Evolutionary conservation across 805 yeast species (phyloP).

Genomic region (Candida sphagnicola): DNA sequence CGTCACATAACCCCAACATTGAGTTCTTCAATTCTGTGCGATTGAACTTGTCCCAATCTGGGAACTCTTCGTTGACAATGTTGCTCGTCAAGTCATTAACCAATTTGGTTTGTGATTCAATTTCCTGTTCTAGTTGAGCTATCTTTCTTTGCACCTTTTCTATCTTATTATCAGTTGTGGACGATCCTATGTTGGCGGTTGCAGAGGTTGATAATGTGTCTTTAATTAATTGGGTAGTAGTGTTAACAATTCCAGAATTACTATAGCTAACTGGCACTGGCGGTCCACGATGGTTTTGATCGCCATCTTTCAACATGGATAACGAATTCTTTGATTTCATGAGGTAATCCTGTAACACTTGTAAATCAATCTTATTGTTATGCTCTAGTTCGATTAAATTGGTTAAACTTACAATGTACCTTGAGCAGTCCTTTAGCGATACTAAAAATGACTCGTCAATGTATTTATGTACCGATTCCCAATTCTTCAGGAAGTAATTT

Average conservation of each 20-base stretch:
- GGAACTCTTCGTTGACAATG: slow-evolving; percentile 48
- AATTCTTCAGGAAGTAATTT: slow-evolving; percentile 33
- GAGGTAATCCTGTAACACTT: slow-evolving; percentile 77
- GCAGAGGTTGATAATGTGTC: slow-evolving; percentile 51
- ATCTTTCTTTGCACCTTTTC: slow-evolving; percentile 40
- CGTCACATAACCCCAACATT: slow-evolving; percentile 68
- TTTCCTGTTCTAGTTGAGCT: slow-evolving; percentile 42
- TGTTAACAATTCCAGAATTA: slow-evolving; percentile 32
- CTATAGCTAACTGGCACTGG: slow-evolving; percentile 27
- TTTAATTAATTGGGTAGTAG: slow-evolving; percentile 42
- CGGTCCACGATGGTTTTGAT: slow-evolving; percentile 18
- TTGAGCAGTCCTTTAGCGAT: slow-evolving; percentile 81
- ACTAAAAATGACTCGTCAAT: slow-evolving; percentile 80
- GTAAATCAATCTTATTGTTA: slow-evolving; percentile 87
- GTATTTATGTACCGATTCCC: slow-evolving; percentile 39
- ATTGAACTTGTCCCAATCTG: slow-evolving; percentile 75
- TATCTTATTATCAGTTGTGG: slow-evolving; percentile 42
- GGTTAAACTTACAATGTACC: slow-evolving; percentile 47
- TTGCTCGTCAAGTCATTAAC: slow-evolving; percentile 44
- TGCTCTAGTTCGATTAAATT: slow-evolving; percentile 78
- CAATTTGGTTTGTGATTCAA: slow-evolving; percentile 37
- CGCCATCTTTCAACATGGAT: slow-evolving; percentile 20
- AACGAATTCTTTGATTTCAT: slow-evolving; percentile 68
- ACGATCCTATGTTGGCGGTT: slow-evolving; percentile 35
- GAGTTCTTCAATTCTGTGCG: slow-evolving; percentile 71